Evolutionary conservation across 2,329 filamentous ascomycete genomes (phyloP), one percentile per base, ranked within the genome.

Genomic region (Cordyceps tenuipes): DNA sequence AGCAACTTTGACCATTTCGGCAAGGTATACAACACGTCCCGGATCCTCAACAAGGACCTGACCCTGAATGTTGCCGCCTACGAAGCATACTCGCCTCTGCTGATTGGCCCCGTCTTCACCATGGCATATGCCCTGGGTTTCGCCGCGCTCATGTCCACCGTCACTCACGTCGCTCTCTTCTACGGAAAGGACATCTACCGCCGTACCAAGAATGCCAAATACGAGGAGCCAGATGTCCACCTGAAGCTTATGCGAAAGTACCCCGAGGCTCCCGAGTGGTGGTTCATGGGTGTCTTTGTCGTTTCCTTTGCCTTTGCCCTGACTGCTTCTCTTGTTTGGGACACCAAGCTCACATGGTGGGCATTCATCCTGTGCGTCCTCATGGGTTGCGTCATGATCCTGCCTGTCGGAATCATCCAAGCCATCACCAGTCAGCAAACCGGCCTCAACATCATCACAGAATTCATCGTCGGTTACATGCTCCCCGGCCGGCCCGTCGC

Each of bases 1-100:
- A 70, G 66, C 41, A 79, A 76, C 63, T 82, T 80, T 78, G 82
- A 85, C 69, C 85, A 85, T 65, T 83, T 77, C 0, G 82, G 80
- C 13, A 66, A 69, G 2, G 62, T 69, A 2, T 85, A 86, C 69
- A 77, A 84, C 63, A 80, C 82, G 2, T 72, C 73, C 5, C 72
- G 73, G 8, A 82, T 85, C 48, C 73, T 85, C 21, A 77, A 76
- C 57, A 64, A 72, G 1, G 70, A 81, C 61, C 68, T 74, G 57
- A 72, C 76, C 17, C 78, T 86, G 43, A 76, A 85, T 66, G 74
- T 76, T 57, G 72, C 72, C 9, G 78, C 78, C 29, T 85, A 86
- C 68, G 70, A 76, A 55, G 70, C 70, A 4, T 85, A 86, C 23
- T 87, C 78, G 0, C 80, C 78, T 6, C 71, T 81, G 26, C 76